Percentiles rank a stretch among this genome's conserved stretches.
Evolutionary conservation across 2,329 filamentous ascomycete species (phyloP).

Genomic region (Cladobotryum protrusum): DNA sequence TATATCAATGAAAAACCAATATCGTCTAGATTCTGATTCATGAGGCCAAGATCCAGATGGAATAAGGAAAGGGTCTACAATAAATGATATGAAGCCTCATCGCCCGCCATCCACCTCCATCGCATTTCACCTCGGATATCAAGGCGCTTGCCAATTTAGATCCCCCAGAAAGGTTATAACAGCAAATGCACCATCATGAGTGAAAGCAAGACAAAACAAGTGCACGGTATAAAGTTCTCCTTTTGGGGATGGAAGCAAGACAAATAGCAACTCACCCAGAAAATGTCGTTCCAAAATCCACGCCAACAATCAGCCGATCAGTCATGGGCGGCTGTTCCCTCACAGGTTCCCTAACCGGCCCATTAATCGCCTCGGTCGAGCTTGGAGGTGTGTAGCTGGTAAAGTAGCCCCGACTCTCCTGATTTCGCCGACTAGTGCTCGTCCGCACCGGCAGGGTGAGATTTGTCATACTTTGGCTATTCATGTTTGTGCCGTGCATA

Average conservation of each 20-base stretch:
- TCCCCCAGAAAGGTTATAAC: too few relatives aligned
- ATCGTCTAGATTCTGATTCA: background rate
- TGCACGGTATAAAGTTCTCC: too few relatives aligned
- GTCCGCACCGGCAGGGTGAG: constrained; percentile 47
- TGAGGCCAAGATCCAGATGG: too few relatives aligned
- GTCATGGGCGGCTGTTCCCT: constrained; percentile 45
- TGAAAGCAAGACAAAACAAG: background rate
- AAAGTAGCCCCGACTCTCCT: constrained; percentile 51
- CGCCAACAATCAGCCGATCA: constrained; percentile 67
- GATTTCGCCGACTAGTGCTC: constrained; percentile 42
- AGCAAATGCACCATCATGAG: background rate
- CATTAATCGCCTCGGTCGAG: constrained; percentile 57
- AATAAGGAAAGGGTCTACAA: too few relatives aligned
- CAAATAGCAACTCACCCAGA: constrained; percentile 49
- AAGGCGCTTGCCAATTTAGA: too few relatives aligned
- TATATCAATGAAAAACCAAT: background rate
- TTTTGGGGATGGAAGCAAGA: background rate
- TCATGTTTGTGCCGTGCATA: constrained; percentile 1
- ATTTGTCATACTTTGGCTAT: constrained; percentile 34
- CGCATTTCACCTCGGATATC: too few relatives aligned
- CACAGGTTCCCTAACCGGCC: constrained; percentile 50
- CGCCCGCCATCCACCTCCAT: too few relatives aligned
- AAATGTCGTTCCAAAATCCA: constrained; percentile 82
- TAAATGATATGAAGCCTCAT: too few relatives aligned
- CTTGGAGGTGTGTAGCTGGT: constrained; percentile 49